Base-by-base conservation (phyloP, 257 asterid genomes). In the Gentiana macrophylla region DNA sequence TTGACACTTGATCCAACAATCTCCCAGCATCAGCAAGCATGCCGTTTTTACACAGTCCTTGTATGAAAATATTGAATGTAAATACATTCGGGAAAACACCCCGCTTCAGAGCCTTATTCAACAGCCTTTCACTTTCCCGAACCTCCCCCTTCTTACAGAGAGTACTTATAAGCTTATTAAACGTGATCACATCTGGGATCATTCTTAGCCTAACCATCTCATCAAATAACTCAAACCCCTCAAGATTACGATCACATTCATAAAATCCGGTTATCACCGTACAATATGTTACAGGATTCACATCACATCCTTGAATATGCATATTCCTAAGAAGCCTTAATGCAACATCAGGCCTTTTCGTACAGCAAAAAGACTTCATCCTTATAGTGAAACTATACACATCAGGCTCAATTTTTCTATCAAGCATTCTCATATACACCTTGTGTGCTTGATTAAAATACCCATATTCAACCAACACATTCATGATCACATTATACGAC, bases 291-390 rank as follows among this genome's bases (percentile, higher is more conserved):
- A 85, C 94, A 1, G 90, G 73, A 71, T 91, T 85, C 53, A 75
- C 66, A 56, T 77, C 81, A 35, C 92, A 84, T 49, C 89, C 92
- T 72, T 84, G 96, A 59, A 69, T 53, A 24, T 79, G 74, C 98
- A 91, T 91, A 78, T 79, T 87, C 59, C 81, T 78, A 65, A 91
- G 80, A 69, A 91, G 94, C 79, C 97, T 80, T 56, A 91, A 66
- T 60, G 95, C 97, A 63, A 82, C 86, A 55, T 68, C 76, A 33
- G 97, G 98, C 70, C 94, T 69, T 5, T 65, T 72, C 0, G 97
- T 84, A 70, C 78, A 75, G 69, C 98, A 91, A 69, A 91, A 91
- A 0, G 95, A 84, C 57, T 91, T 91, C 48, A 91, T 87, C 74
- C 94, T 72, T 68, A 87, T 78, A 2, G 97, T 85, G 64, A 78